Evolutionary conservation across 768 basidiomycete genomes (phyloP).

Genomic region (Tubosaeta sp.): DNA sequence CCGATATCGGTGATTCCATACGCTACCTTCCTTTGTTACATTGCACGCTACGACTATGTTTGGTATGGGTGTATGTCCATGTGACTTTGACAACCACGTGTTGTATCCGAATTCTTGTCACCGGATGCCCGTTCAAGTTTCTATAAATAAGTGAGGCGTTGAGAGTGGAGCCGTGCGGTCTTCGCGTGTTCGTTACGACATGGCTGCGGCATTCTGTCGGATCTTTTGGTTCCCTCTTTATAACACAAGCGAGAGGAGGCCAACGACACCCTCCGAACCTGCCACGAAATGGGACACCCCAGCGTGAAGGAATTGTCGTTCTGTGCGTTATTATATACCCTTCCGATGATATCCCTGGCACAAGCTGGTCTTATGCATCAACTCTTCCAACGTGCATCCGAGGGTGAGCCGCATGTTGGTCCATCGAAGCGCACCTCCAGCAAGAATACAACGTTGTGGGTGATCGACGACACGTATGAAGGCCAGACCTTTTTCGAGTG

Average conservation of each 20-base stretch:
- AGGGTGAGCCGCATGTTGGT: neutral
- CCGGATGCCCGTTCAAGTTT: neutral
- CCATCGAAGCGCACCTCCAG: constrained; percentile 15
- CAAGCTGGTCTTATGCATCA: constrained; percentile 10
- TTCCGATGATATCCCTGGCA: constrained; percentile 11
- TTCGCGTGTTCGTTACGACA: constrained; percentile 21
- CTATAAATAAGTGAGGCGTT: neutral
- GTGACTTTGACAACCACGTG: constrained; percentile 10
- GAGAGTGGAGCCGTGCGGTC: constrained; percentile 15
- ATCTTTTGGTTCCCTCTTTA: neutral
- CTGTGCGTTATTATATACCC: constrained; percentile 10
- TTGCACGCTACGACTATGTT: constrained; percentile 25
- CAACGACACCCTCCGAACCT: constrained; percentile 3
- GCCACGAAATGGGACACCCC: constrained; percentile 14
- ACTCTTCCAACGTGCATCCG: constrained; percentile 1
- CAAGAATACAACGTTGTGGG: constrained; percentile 51
- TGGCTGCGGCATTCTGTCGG: constrained; percentile 14
- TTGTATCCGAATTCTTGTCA: neutral
- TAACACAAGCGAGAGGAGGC: neutral
- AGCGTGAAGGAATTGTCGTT: constrained; percentile 6
- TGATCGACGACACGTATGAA: constrained; percentile 61
- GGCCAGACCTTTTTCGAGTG: constrained; percentile 71
- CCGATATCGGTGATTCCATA: constrained; percentile 64
- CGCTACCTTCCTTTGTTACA: constrained; percentile 4
- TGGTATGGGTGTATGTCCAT: constrained; percentile 21